phyloP scores from a whole-genome alignment of 768 basidiomycete genomes.

The Suillus brevipes region DNA sequence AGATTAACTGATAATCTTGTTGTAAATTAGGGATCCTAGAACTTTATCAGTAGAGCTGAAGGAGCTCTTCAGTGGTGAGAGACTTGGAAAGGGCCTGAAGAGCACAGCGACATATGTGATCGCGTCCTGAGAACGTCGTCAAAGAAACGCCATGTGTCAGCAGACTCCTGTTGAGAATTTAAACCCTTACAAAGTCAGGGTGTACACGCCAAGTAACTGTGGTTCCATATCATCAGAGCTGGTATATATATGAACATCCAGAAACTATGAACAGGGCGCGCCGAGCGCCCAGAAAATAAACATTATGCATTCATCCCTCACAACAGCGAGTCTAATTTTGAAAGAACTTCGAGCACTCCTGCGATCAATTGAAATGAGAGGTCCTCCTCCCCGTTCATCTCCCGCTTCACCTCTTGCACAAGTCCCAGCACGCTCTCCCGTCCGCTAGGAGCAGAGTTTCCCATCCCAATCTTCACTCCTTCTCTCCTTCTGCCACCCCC shows the following conservation, averaged over 20 bases:
- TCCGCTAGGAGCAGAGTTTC: constrained; percentile 50
- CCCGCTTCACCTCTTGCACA: constrained; percentile 70
- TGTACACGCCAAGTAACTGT: not conserved
- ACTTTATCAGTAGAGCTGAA: not conserved
- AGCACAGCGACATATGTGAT: not conserved
- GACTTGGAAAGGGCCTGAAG: not conserved
- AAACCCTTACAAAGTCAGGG: not conserved
- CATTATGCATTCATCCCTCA: constrained; percentile 16
- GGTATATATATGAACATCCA: not conserved
- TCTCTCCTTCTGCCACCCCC: constrained; percentile 43
- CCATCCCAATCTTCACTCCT: constrained; percentile 53
- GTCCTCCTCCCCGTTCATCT: constrained; percentile 75
- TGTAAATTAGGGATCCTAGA: not conserved
- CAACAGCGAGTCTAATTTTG: constrained; percentile 77
- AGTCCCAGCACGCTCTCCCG: constrained; percentile 74
- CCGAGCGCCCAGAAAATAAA: not conserved
- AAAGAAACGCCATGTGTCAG: constrained; percentile 5
- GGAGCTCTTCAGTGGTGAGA: not conserved
- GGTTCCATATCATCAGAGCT: too few species aligned
- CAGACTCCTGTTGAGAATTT: not conserved
- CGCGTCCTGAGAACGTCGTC: constrained; percentile 8
- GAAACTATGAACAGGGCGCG: not conserved
- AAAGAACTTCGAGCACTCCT: constrained; percentile 90
- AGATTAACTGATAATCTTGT: not conserved
- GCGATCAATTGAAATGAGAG: constrained; percentile 87